Evolutionary conservation across 2,329 filamentous ascomycete species (phyloP).

Genomic region (Cercospora zeae-maydis): DNA sequence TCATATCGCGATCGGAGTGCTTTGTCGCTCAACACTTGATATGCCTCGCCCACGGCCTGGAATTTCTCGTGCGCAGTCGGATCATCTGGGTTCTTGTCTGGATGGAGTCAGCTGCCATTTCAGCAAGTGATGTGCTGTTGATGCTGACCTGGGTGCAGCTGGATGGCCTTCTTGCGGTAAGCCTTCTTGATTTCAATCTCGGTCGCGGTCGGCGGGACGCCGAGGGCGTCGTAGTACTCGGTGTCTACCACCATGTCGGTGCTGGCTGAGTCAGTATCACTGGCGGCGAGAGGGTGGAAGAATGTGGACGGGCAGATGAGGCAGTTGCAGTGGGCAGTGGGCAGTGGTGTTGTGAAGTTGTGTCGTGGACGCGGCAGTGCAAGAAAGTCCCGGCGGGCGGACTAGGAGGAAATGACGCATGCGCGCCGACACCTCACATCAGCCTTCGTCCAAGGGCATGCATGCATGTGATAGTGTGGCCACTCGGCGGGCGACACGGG

Average conservation of each 20-base stretch:
- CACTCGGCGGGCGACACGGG: not conserved
- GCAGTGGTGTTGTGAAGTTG: not conserved
- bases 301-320: not conserved
- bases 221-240: constrained; percentile 86
- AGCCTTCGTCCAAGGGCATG: not conserved
- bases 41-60: constrained; percentile 72
- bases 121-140: not conserved
- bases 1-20: constrained; percentile 90
- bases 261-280: not conserved
- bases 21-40: constrained; percentile 79
- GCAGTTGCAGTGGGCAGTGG: not conserved
- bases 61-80: constrained; percentile 92
- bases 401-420: not conserved
- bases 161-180: constrained; percentile 86
- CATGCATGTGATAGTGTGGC: no score
- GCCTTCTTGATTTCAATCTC: constrained; percentile 98
- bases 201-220: constrained; percentile 71
- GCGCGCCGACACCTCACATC: not conserved
- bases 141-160: constrained; percentile 68
- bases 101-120: not conserved
- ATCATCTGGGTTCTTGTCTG: constrained; percentile 97
- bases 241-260: constrained; percentile 84
- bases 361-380: not conserved
- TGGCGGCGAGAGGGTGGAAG: not conserved
- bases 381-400: not conserved